Conservation (phyloP, 2,329 filamentous ascomycete genomes). For the Rhexocercosporidium sp. region DNA sequence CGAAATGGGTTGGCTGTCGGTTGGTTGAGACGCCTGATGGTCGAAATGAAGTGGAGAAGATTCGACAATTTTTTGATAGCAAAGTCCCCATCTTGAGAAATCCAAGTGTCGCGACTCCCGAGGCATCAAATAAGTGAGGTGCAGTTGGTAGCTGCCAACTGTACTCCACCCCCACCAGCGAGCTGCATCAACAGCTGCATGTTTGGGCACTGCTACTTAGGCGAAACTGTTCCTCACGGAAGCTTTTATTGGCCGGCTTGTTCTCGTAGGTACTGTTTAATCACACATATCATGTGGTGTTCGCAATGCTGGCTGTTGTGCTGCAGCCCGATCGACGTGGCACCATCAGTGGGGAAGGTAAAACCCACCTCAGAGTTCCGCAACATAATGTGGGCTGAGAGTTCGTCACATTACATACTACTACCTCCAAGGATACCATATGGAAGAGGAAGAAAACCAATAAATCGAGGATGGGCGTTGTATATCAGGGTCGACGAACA, state of each 20-base stretch:
- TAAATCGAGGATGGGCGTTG: too few species aligned
- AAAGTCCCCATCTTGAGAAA: too few species aligned
- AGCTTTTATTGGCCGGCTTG: not conserved
- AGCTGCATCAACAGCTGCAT: not conserved
- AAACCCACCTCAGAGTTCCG: not conserved
- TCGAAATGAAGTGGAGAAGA: too few species aligned
- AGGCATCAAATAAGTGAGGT: not conserved
- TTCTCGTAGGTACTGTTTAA: not conserved
- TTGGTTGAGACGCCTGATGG: too few species aligned
- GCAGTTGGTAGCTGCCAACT: not conserved
- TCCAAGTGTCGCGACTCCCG: too few species aligned
- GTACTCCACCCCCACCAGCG: not conserved
- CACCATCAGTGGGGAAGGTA: not conserved
- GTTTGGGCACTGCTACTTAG: not conserved
- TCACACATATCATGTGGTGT: not conserved
- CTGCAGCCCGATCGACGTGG: slow-evolving; percentile 2
- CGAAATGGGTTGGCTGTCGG: too few species aligned
- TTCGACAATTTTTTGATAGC: too few species aligned
- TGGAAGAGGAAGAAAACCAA: too few species aligned
- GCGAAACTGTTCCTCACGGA: not conserved
- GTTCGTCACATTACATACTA: too few species aligned
- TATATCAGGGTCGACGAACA: too few species aligned
- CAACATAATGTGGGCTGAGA: too few species aligned
- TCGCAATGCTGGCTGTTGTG: not conserved
- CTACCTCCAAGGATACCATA: too few species aligned